Conservation (phyloP, 179 eudicot genomes). For the Beta lomatogona region DNA sequence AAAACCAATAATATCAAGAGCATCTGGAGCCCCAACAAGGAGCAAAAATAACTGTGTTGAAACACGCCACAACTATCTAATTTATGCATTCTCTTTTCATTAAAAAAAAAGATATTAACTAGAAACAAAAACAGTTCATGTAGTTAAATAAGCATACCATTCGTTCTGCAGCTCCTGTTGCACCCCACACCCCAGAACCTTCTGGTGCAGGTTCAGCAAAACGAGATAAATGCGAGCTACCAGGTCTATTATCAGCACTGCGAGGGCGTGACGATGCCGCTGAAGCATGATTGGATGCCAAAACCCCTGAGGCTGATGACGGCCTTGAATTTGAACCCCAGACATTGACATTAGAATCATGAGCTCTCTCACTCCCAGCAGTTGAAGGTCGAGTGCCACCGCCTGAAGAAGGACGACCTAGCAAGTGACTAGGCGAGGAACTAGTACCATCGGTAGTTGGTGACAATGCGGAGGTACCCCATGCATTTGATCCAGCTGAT, state of each 20-base stretch:
- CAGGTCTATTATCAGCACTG: constrained; percentile 94
- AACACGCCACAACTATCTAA: too few species aligned
- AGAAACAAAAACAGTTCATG: not conserved
- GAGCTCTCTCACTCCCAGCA: constrained; percentile 81
- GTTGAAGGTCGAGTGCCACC: constrained; percentile 95
- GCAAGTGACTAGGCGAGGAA: constrained; percentile 66
- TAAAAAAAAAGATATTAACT: too few species aligned
- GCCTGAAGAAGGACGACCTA: constrained; percentile 88
- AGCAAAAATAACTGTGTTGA: not conserved
- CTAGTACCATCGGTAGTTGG: constrained; percentile 72
- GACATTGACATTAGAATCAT: constrained; percentile 54
- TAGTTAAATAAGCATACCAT: constrained; percentile 46
- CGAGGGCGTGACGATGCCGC: constrained; percentile 69
- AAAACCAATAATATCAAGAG: not conserved
- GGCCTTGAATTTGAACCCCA: constrained; percentile 92
- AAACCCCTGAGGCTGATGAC: constrained; percentile 83
- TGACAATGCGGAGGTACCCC: constrained; percentile 76
- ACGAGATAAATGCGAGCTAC: constrained; percentile 88
- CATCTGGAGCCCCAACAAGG: not conserved
- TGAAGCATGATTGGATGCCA: constrained; percentile 64
- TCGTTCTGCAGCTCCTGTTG: constrained; percentile 54
- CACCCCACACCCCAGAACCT: constrained; percentile 48
- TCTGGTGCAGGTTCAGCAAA: constrained; percentile 75
- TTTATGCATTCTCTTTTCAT: too few species aligned
- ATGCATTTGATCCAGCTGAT: constrained; percentile 74